Conservation (phyloP, 257 asterid species). For the Solanum appendiculatum region DNA sequence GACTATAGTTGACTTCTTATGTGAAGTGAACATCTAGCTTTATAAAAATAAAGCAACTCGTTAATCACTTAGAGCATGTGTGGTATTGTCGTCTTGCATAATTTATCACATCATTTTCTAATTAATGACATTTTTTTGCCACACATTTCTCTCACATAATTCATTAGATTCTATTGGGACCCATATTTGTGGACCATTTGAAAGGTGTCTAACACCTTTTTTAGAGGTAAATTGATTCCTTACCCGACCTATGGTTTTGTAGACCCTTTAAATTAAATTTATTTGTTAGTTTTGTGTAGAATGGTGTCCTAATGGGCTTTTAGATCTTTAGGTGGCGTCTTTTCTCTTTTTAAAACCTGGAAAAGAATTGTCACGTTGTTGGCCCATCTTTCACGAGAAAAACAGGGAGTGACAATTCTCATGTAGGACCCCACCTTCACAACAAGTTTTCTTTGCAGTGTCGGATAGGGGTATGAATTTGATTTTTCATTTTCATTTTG, state of each 20-base stretch:
- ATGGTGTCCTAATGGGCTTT: no score
- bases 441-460: not conserved
- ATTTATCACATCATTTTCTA: no score
- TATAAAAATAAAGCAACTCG: not conserved
- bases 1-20: not conserved
- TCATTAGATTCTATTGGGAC: no score
- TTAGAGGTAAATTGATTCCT: not conserved
- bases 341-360: not conserved
- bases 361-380: no score
- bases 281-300: not conserved
- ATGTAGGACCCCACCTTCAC: not conserved
- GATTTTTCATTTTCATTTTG: not conserved
- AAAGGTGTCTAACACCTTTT: not conserved
- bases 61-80: not conserved
- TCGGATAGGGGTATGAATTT: not conserved
- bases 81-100: not conserved
- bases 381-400: no score
- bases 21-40: not conserved
- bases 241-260: not conserved
- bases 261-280: not conserved
- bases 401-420: not conserved
- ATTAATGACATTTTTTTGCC: no score
- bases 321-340: not conserved
- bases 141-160: no score
- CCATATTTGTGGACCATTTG: not conserved